Evolutionary conservation across 805 yeast genomes (phyloP).

Genomic region (Yamadazyma laniorum): DNA sequence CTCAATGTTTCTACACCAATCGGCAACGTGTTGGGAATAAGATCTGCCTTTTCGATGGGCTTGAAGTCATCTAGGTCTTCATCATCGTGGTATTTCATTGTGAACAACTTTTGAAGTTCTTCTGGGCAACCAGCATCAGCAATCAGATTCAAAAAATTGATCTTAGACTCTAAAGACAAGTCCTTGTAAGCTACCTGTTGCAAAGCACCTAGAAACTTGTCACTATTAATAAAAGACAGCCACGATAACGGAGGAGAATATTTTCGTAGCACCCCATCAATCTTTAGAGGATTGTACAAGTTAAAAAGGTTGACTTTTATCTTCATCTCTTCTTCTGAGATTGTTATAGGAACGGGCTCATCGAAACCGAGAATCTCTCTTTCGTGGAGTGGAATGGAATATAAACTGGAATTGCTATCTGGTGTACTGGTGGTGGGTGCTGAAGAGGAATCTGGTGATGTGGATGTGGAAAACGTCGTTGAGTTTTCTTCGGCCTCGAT

Average conservation of each 20-base stretch:
- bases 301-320: conserved; percentile 4
- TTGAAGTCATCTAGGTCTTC: conserved; percentile 13
- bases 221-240: conserved; percentile 9
- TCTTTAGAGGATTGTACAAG: conserved; percentile 5
- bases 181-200: conserved; percentile 6
- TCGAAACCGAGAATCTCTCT: not conserved
- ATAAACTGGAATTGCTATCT: not conserved
- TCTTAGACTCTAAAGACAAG: conserved; percentile 9
- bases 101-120: conserved; percentile 6
- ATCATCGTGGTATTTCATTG: conserved; percentile 12
- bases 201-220: conserved; percentile 3
- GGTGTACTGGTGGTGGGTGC: not conserved
- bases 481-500: not conserved
- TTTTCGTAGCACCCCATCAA: conserved; percentile 8
- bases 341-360: not conserved
- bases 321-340: conserved; percentile 1
- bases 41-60: conserved; percentile 1
- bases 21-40: not conserved
- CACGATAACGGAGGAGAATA: conserved; percentile 12
- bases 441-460: not conserved
- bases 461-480: not conserved
- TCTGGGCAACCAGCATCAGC: conserved; percentile 11
- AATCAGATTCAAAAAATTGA: conserved; percentile 11
- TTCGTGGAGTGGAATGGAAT: not conserved
- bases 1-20: conserved; percentile 1